Conservation (phyloP, 495 filamentous ascomycete genomes). For the Tuber borchii region DNA sequence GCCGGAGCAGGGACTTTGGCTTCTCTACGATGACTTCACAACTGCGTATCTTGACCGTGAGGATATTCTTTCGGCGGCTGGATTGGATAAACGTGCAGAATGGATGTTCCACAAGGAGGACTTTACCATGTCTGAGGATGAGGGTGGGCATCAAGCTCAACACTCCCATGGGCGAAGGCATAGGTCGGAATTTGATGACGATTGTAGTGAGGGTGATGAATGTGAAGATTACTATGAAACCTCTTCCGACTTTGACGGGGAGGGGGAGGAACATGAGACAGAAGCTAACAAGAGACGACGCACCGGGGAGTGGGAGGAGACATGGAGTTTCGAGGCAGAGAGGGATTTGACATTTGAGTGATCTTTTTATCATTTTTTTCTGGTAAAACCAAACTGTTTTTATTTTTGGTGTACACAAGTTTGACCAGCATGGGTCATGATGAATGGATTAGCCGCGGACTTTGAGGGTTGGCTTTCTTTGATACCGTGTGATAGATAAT, state of each 20-base stretch:
- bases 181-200: background rate
- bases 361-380: background rate
- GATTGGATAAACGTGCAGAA: conserved; percentile 19
- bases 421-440: background rate
- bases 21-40: conserved; percentile 38
- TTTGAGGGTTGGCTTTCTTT: background rate
- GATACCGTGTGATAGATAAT: background rate
- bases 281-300: background rate
- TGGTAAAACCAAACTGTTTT: background rate
- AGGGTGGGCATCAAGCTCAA: background rate
- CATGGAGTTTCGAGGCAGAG: background rate
- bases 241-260: conserved; percentile 1
- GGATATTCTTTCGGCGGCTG: conserved; percentile 31
- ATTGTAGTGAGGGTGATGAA: background rate
- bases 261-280: background rate
- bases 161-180: background rate
- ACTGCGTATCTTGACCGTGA: conserved; percentile 33
- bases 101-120: conserved; percentile 23
- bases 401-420: background rate
- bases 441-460: background rate
- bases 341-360: background rate
- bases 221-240: background rate
- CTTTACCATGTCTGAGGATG: conserved; percentile 10
- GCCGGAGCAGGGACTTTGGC: conserved; percentile 38
- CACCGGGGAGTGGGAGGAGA: background rate